Evolutionary conservation across 345 rosid species (phyloP).

Genomic region (Salix dunnii): DNA sequence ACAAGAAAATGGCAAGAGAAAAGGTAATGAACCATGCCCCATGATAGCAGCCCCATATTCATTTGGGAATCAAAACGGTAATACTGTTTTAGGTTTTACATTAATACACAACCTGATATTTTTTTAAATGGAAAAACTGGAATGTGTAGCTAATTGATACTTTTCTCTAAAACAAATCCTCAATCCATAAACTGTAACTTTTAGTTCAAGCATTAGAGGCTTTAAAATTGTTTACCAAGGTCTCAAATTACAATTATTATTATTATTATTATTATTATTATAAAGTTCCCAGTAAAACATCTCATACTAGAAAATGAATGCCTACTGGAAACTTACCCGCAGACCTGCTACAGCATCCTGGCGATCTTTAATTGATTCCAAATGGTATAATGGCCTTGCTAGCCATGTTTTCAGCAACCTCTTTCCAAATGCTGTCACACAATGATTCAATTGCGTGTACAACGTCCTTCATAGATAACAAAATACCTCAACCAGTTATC

Average conservation of each 20-base stretch:
- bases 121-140: background rate
- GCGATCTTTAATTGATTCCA: constrained; percentile 68
- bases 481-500: constrained; percentile 17
- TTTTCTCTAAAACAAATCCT: background rate
- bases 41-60: background rate
- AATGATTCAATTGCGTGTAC: constrained; percentile 81
- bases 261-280: too few relatives aligned
- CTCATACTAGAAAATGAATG: background rate
- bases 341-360: constrained; percentile 89
- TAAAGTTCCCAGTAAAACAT: background rate
- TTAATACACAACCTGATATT: background rate
- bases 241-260: background rate
- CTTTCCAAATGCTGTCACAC: constrained; percentile 91
- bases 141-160: background rate
- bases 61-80: background rate
- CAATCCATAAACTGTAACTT: background rate
- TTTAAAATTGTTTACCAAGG: background rate
- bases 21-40: background rate
- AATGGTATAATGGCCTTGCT: constrained; percentile 80
- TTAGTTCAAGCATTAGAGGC: background rate
- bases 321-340: constrained; percentile 45
- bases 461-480: constrained; percentile 58
- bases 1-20: background rate
- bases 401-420: constrained; percentile 90
- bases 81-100: background rate